Evolutionary conservation across 2,329 filamentous ascomycete genomes (phyloP).

Genomic region (Venturia nashicola): DNA sequence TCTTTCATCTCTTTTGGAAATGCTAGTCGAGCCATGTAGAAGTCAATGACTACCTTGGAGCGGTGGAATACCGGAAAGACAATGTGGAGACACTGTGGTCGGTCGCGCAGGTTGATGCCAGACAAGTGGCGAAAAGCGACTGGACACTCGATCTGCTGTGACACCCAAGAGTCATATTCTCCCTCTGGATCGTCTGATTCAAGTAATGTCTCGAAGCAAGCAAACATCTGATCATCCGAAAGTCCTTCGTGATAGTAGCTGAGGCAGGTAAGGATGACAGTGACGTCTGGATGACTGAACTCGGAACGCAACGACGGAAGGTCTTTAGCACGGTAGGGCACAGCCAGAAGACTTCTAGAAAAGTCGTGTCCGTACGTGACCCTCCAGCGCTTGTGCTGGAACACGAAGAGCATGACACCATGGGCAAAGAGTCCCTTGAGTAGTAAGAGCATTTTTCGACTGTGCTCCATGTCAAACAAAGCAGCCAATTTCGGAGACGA

Average conservation of each 20-base stretch:
- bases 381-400: slow-evolving; percentile 51
- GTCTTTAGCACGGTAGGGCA: slow-evolving; percentile 57
- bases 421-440: slow-evolving; percentile 51
- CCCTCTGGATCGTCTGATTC: too few species aligned
- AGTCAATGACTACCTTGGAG: slow-evolving; percentile 47
- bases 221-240: too few species aligned
- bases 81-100: slow-evolving; percentile 29
- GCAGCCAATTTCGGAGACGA: slow-evolving; percentile 1
- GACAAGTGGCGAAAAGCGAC: slow-evolving; percentile 6
- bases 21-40: slow-evolving; percentile 45
- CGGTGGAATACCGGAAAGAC: slow-evolving; percentile 43
- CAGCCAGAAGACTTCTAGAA: slow-evolving; percentile 25
- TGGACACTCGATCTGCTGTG: too few species aligned
- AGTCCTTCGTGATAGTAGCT: too few species aligned
- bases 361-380: slow-evolving; percentile 44
- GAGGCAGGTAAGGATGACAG: too few species aligned
- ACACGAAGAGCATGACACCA: slow-evolving; percentile 42
- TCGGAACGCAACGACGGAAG: slow-evolving; percentile 50
- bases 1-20: slow-evolving; percentile 52
- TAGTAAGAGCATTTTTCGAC: slow-evolving; percentile 34
- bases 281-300: slow-evolving; percentile 52
- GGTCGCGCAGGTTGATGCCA: slow-evolving; percentile 47
- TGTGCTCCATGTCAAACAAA: neutral
- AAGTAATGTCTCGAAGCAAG: too few species aligned
- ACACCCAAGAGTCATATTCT: too few species aligned